These are phyloP conservation scores for Epichloe aotearoae DNA, from an alignment of 2,329 filamentous ascomycete species.

Conservation along the genomic window DNA sequence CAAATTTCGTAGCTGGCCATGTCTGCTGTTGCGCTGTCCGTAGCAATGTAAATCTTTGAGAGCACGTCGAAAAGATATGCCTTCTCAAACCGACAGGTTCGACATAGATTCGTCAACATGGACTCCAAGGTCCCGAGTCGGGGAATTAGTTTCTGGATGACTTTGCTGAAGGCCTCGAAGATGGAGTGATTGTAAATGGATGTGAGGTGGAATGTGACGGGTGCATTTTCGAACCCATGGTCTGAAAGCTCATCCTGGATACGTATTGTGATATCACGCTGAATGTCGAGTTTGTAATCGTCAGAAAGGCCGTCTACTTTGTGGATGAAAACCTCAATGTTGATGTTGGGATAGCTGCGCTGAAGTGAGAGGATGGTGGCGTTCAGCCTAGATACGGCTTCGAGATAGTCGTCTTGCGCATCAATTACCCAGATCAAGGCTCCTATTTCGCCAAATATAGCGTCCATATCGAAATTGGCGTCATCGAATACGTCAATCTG, in stretches of 20 bases:
- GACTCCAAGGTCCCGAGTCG: constrained; percentile 86
- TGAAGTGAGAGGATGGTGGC: constrained; percentile 81
- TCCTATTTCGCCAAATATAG: constrained; percentile 87
- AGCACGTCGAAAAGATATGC: constrained; percentile 96
- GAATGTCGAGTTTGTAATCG: constrained; percentile 91
- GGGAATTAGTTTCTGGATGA: constrained; percentile 94
- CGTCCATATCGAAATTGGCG: constrained; percentile 77
- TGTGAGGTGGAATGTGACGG: constrained; percentile 89
- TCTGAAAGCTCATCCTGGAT: constrained; percentile 95
- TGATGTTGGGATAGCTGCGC: constrained; percentile 80
- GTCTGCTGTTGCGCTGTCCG: constrained; percentile 83
- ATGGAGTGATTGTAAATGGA: constrained; percentile 98
- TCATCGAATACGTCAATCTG: constrained; percentile 85
- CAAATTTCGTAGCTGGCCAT: constrained; percentile 97
- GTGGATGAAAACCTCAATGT: constrained; percentile 97
- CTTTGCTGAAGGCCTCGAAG: constrained; percentile 96
- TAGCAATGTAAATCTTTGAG: constrained; percentile 97
- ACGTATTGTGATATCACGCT: constrained; percentile 89
- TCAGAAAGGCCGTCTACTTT: constrained; percentile 97
- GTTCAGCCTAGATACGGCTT: constrained; percentile 78
- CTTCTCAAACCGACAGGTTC: constrained; percentile 91
- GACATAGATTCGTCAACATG: constrained; percentile 85
- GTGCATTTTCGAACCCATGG: constrained; percentile 82
- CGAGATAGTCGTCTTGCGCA: constrained; percentile 93
- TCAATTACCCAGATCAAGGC: constrained; percentile 98